phyloP scores from a whole-genome alignment of 345 rosid genomes.

The Ailanthus altissimus region DNA sequence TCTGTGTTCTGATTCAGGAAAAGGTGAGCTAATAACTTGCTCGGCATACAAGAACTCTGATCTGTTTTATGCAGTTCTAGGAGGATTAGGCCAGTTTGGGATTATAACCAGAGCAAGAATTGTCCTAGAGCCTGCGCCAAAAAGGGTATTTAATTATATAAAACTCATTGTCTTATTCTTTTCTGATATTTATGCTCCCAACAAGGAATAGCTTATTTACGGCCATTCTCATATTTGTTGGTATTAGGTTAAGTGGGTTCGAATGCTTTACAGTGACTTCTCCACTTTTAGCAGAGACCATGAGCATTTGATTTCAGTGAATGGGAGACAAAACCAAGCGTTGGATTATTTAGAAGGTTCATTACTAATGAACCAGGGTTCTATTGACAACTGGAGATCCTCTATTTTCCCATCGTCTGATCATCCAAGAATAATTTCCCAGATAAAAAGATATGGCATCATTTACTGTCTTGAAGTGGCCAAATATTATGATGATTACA shows the following conservation, averaged over 20 bases:
- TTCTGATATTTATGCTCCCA: background rate
- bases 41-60: slow-evolving; percentile 52
- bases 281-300: slow-evolving; percentile 60
- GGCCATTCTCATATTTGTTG: background rate
- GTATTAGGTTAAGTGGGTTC: slow-evolving; percentile 70
- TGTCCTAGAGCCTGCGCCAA: slow-evolving; percentile 56
- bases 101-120: slow-evolving; percentile 80
- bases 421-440: slow-evolving; percentile 54
- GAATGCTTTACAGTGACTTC: slow-evolving; percentile 70
- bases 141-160: slow-evolving; percentile 43
- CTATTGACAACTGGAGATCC: slow-evolving; percentile 61
- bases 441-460: slow-evolving; percentile 49
- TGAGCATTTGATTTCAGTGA: slow-evolving; percentile 57
- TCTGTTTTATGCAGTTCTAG: slow-evolving; percentile 65
- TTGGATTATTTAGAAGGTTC: slow-evolving; percentile 74
- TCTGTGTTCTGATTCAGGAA: slow-evolving; percentile 45
- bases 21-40: slow-evolving; percentile 61
- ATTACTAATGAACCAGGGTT: slow-evolving; percentile 52
- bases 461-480: slow-evolving; percentile 76
- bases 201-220: background rate
- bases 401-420: slow-evolving; percentile 63
- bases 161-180: background rate
- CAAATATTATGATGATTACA: slow-evolving; percentile 52
- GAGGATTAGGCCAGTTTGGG: slow-evolving; percentile 88
- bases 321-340: slow-evolving; percentile 35